Conservation (phyloP, 176 grass and related monocot species). For the Phyllostachys edulis region DNA sequence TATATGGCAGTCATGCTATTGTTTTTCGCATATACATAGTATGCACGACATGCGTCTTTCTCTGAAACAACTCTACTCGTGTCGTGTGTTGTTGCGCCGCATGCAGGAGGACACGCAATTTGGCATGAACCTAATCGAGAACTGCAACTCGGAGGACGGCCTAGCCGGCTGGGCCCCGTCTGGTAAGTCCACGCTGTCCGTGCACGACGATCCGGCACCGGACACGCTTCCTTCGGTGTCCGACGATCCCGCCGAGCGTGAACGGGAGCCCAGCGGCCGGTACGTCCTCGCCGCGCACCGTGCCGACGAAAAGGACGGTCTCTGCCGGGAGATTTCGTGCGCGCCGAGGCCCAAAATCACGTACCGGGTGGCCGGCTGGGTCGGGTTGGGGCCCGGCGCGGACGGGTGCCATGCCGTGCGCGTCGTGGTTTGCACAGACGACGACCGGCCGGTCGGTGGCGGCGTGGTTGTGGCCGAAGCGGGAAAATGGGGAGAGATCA, state of each 20-base stretch:
- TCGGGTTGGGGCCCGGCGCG: background rate
- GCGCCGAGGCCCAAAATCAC: conserved; percentile 38
- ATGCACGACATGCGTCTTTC: background rate
- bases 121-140: conserved; percentile 37
- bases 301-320: conserved; percentile 48
- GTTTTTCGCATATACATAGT: background rate
- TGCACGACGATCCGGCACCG: conserved; percentile 19
- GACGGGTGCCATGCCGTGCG: conserved; percentile 28
- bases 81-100: background rate
- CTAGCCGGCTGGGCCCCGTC: conserved; percentile 49
- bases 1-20: too few species aligned
- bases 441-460: conserved; percentile 21
- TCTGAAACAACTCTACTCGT: background rate
- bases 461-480: conserved; percentile 29
- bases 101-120: conserved; percentile 23
- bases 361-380: conserved; percentile 63
- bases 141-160: conserved; percentile 19
- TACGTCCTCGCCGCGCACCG: conserved; percentile 45
- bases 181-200: conserved; percentile 42
- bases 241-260: background rate
- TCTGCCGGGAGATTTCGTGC: conserved; percentile 22
- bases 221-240: background rate
- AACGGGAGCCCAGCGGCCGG: conserved; percentile 40
- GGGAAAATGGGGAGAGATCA: conserved; percentile 54
- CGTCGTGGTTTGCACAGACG: conserved; percentile 33